phyloP scores from a whole-genome alignment of 768 basidiomycete genomes.

The Boletus insuetus region DNA sequence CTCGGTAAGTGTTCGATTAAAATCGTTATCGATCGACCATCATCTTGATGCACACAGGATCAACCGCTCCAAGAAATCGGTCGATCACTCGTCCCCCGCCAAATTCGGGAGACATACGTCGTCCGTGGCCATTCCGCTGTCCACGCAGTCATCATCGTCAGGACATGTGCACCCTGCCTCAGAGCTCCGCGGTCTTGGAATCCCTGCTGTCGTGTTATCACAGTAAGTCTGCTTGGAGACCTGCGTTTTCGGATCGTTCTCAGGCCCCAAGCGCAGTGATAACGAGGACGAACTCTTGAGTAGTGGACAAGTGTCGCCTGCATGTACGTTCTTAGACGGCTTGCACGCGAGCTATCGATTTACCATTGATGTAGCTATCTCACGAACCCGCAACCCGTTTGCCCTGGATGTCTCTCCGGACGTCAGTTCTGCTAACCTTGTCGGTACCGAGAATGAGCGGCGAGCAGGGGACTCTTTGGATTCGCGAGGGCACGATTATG shows the following conservation, averaged over 20 bases:
- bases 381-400: conserved; percentile 22
- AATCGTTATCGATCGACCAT: neutral
- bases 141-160: conserved; percentile 36
- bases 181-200: conserved; percentile 24
- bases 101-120: conserved; percentile 26
- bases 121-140: conserved; percentile 29
- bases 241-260: neutral
- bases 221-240: conserved; percentile 27
- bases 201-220: conserved; percentile 42
- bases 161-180: conserved; percentile 26
- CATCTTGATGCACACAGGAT: conserved; percentile 24
- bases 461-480: conserved; percentile 4
- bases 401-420: conserved; percentile 30
- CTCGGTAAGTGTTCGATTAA: conserved; percentile 35
- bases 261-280: conserved; percentile 11
- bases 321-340: conserved; percentile 42
- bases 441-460: conserved; percentile 15
- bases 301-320: conserved; percentile 74
- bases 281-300: conserved; percentile 61
- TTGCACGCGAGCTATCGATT: conserved; percentile 9
- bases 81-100: conserved; percentile 25
- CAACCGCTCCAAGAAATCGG: conserved; percentile 34
- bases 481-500: neutral
- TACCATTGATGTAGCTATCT: conserved; percentile 18
- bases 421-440: conserved; percentile 26